These are phyloP conservation scores for Poa annua DNA, from an alignment of 176 grass and related monocot genomes.

Conservation along the genomic window DNA sequence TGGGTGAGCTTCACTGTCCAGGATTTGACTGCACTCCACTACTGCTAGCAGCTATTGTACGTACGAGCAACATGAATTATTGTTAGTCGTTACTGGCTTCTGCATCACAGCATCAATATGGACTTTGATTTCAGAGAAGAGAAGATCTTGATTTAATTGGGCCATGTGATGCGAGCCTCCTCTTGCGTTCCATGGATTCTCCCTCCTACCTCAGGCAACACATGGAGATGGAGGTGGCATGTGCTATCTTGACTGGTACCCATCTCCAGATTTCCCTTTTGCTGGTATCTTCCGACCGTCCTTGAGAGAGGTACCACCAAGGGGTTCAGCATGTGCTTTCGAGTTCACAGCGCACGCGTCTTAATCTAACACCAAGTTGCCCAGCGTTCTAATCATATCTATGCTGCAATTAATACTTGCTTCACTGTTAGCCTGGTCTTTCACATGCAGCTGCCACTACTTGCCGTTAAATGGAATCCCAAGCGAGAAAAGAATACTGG, in stretches of 20 bases:
- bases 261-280: slow-evolving; percentile 39
- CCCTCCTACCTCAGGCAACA: slow-evolving; percentile 44
- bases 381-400: slow-evolving; percentile 14
- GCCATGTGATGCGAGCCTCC: slow-evolving; percentile 44
- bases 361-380: slow-evolving; percentile 31
- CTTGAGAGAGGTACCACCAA: not conserved
- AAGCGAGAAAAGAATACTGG: slow-evolving; percentile 6
- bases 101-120: slow-evolving; percentile 35
- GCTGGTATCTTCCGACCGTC: slow-evolving; percentile 25
- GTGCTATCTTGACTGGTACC: slow-evolving; percentile 50
- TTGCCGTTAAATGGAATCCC: slow-evolving; percentile 51
- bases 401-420: slow-evolving; percentile 28
- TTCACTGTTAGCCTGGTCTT: not conserved
- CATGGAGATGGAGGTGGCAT: slow-evolving; percentile 36
- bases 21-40: slow-evolving; percentile 42
- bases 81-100: slow-evolving; percentile 4
- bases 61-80: not conserved
- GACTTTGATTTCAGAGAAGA: slow-evolving; percentile 33
- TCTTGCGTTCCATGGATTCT: slow-evolving; percentile 33
- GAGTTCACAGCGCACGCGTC: slow-evolving; percentile 15
- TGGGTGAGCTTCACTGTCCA: slow-evolving; percentile 42
- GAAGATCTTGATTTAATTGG: slow-evolving; percentile 56
- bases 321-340: slow-evolving; percentile 44
- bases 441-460: slow-evolving; percentile 32
- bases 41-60: not conserved